A percentile compares a stretch with the other conserved stretches of the same genome.
Evolutionary conservation across 2,329 filamentous ascomycete species (phyloP).

Genomic region (Keithomyces neogunnii): DNA sequence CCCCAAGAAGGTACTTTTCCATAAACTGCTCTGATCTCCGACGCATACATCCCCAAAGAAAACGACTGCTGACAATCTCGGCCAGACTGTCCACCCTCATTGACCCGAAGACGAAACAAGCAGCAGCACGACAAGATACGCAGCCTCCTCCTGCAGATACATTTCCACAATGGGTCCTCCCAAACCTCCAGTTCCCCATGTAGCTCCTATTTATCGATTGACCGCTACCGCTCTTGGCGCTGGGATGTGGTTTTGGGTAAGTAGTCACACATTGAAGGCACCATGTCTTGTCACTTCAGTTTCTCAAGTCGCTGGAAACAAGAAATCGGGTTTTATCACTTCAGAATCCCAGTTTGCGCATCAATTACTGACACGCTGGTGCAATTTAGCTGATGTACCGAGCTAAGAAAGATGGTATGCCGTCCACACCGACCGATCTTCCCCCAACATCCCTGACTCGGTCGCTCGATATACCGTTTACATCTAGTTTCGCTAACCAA

Average conservation of each 20-base stretch:
- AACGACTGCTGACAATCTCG: neutral
- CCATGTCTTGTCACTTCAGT: neutral
- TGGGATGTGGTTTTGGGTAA: constrained; percentile 99
- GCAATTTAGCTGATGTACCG: constrained; percentile 78
- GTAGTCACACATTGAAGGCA: constrained; percentile 23
- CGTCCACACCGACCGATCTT: neutral
- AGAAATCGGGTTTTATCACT: neutral
- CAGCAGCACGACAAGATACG: neutral
- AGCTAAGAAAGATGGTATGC: constrained; percentile 82
- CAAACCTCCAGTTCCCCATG: constrained; percentile 38
- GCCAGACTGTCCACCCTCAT: neutral
- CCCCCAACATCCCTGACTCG: neutral
- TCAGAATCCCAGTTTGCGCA: neutral
- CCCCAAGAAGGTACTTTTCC: neutral
- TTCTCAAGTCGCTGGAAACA: no score
- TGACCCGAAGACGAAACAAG: neutral
- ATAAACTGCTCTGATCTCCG: neutral
- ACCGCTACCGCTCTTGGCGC: constrained; percentile 81
- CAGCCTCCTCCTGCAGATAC: neutral
- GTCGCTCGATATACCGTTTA: neutral
- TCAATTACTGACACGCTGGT: neutral
- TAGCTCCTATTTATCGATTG: constrained; percentile 65
- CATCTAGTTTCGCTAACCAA: neutral
- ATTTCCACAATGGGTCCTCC: constrained; percentile 22
- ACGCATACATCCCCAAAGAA: neutral